phyloP scores from a whole-genome alignment of 805 yeast genomes.

The Candida awuae region DNA sequence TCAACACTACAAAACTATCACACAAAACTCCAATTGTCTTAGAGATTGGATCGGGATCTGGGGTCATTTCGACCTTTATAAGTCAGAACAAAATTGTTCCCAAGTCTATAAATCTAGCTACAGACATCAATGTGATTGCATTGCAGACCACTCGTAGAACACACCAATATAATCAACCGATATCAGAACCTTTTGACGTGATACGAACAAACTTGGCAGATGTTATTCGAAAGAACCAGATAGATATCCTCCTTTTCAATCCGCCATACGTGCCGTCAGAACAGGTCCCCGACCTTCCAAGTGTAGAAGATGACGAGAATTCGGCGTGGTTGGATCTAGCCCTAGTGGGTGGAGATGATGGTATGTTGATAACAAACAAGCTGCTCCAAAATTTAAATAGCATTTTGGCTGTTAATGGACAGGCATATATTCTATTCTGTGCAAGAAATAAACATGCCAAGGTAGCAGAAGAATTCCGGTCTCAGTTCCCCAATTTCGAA shows the following conservation, averaged over 20 bases:
- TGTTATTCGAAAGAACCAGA: constrained; percentile 35
- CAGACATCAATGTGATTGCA: constrained; percentile 79
- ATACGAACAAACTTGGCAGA: constrained; percentile 53
- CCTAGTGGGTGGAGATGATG: constrained; percentile 79
- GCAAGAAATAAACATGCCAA: constrained; percentile 76
- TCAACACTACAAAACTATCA: constrained; percentile 9
- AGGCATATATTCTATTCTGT: constrained; percentile 85
- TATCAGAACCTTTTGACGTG: constrained; percentile 31
- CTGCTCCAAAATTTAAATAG: constrained; percentile 48
- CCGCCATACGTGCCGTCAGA: constrained; percentile 97
- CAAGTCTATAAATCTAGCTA: constrained; percentile 47
- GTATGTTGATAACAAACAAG: constrained; percentile 76
- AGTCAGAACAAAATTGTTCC: constrained; percentile 46
- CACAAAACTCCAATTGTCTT: constrained; percentile 45
- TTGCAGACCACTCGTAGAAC: constrained; percentile 47
- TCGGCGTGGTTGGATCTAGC: constrained; percentile 80
- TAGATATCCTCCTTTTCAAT: constrained; percentile 79
- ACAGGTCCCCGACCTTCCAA: constrained; percentile 55
- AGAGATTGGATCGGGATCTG: constrained; percentile 92
- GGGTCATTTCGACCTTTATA: constrained; percentile 75
- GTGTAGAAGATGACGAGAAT: constrained; percentile 34
- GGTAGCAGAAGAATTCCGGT: constrained; percentile 43
- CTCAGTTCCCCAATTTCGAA: constrained; percentile 36
- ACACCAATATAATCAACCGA: constrained; percentile 15
- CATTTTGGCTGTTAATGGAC: constrained; percentile 52